These are phyloP conservation scores for Penicillium parvum DNA, from an alignment of 495 filamentous ascomycete genomes.

Conservation along the genomic window DNA sequence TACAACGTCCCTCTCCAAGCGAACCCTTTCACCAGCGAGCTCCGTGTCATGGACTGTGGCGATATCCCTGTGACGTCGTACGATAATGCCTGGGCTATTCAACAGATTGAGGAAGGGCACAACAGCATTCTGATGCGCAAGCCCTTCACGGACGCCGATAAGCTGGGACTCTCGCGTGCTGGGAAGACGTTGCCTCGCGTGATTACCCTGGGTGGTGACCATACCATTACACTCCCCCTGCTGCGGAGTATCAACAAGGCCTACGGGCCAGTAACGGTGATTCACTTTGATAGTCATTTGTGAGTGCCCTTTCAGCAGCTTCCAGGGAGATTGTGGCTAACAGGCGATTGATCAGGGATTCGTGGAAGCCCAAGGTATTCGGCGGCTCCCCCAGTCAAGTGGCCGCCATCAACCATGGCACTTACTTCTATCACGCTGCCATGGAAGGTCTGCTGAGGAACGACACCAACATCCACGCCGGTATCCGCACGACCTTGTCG, in stretches of 20 bases:
- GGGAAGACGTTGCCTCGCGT: conserved; percentile 58
- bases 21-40: conserved; percentile 62
- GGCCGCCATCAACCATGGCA: conserved; percentile 80
- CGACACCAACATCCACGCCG: conserved; percentile 80
- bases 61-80: conserved; percentile 69
- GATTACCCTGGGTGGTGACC: conserved; percentile 65
- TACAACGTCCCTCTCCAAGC: conserved; percentile 58
- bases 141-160: conserved; percentile 43
- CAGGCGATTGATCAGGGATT: conserved; percentile 38
- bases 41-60: conserved; percentile 69
- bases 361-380: conserved; percentile 68
- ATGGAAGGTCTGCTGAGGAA: conserved; percentile 73
- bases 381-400: conserved; percentile 57
- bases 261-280: conserved; percentile 63
- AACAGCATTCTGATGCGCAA: conserved; percentile 50
- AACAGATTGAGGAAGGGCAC: conserved; percentile 67
- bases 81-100: conserved; percentile 70
- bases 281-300: conserved; percentile 72
- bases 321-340: not conserved
- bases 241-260: conserved; percentile 61
- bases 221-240: conserved; percentile 59
- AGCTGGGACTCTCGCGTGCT: conserved; percentile 46
- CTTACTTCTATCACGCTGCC: conserved; percentile 68
- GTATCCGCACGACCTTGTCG: conserved; percentile 73
- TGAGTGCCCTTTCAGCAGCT: conserved; percentile 17